Evolutionary conservation across 345 rosid species (phyloP).

Genomic region (Stellera chamaejasme): DNA sequence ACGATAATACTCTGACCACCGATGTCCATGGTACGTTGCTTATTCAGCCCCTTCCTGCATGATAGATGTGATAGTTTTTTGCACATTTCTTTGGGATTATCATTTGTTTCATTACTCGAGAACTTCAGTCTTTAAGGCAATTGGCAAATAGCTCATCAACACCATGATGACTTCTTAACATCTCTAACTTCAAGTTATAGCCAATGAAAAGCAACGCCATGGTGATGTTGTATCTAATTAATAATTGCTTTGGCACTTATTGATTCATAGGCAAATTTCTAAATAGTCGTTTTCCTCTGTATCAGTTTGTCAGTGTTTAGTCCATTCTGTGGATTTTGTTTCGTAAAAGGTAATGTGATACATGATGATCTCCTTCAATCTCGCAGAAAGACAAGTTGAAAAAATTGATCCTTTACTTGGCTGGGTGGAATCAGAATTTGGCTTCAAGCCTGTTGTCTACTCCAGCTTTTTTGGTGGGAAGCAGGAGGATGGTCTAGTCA

Average conservation of each 20-base stretch:
- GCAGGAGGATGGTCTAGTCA: slow-evolving; percentile 74
- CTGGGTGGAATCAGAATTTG: slow-evolving; percentile 83
- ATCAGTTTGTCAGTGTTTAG: neutral
- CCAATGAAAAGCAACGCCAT: no score
- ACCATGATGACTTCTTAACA: no score
- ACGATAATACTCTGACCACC: slow-evolving; percentile 49
- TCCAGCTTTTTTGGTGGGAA: slow-evolving; percentile 77
- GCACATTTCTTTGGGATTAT: slow-evolving; percentile 3
- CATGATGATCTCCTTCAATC: slow-evolving; percentile 1
- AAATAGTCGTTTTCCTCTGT: no score
- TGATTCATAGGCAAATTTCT: no score
- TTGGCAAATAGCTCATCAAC: no score
- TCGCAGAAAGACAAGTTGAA: slow-evolving; percentile 67
- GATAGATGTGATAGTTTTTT: neutral
- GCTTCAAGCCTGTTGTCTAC: slow-evolving; percentile 66
- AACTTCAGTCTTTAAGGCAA: no score
- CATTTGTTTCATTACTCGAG: neutral
- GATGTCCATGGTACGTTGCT: slow-evolving; percentile 52
- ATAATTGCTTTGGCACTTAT: no score
- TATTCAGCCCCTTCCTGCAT: neutral
- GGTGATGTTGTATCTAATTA: no score
- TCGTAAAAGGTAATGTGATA: neutral
- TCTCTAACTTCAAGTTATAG: no score
- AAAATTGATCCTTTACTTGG: slow-evolving; percentile 77
- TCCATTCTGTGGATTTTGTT: neutral